Evolutionary conservation across 768 basidiomycete species (phyloP).

Genomic region (Mycena maculata): DNA sequence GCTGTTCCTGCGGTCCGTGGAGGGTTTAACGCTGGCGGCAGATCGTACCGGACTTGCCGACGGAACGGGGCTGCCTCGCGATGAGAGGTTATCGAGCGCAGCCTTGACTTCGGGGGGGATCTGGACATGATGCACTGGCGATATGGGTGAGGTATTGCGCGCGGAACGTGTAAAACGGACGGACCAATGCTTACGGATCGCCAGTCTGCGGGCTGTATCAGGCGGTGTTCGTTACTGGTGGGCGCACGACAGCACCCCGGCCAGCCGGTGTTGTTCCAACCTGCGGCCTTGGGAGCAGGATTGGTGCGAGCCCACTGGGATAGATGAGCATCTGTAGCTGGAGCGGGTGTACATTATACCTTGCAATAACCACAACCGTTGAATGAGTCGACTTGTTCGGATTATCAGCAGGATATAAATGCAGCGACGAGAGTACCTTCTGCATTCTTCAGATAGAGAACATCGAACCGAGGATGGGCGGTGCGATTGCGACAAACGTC

Average conservation of each 20-base stretch:
- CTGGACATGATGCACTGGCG: constrained; percentile 70
- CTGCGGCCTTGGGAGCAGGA: constrained; percentile 64
- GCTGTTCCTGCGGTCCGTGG: constrained; percentile 60
- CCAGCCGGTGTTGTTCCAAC: constrained; percentile 82
- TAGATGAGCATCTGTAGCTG: constrained; percentile 37
- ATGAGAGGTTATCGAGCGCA: constrained; percentile 67
- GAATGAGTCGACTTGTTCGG: constrained; percentile 74
- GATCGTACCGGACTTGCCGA: constrained; percentile 40
- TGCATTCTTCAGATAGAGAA: constrained; percentile 86
- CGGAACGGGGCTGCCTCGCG: constrained; percentile 50
- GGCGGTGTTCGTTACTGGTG: constrained; percentile 63
- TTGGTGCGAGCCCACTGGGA: constrained; percentile 77
- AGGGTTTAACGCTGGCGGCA: constrained; percentile 50
- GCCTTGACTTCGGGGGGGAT: constrained; percentile 80
- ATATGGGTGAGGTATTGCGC: constrained; percentile 1
- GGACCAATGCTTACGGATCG: constrained; percentile 70
- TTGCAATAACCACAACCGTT: constrained; percentile 93
- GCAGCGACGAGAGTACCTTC: constrained; percentile 66
- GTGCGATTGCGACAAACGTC: constrained; percentile 82
- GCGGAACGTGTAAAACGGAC: constrained; percentile 14
- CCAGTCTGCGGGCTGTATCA: constrained; percentile 83
- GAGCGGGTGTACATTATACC: constrained; percentile 53
- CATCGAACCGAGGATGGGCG: constrained; percentile 80
- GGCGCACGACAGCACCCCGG: constrained; percentile 92
- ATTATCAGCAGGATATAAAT: constrained; percentile 29